Evolutionary conservation across 768 basidiomycete species (phyloP).

Genomic region (Boletus huronensis): DNA sequence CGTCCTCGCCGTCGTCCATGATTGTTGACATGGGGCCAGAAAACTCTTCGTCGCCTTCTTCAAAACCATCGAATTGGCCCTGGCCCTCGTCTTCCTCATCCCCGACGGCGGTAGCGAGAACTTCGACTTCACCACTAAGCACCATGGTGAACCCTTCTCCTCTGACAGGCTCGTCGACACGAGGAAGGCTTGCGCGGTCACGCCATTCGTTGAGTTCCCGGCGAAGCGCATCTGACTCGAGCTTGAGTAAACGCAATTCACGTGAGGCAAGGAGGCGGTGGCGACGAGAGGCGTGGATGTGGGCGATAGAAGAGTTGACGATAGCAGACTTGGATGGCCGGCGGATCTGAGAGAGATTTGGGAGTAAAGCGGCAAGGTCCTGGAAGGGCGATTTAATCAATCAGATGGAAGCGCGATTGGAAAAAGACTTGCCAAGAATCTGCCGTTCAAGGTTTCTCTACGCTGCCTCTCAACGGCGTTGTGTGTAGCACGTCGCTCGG

Average conservation of each 20-base stretch:
- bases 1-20: conserved; percentile 34
- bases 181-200: conserved; percentile 65
- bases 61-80: conserved; percentile 36
- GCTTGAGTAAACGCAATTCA: conserved; percentile 74
- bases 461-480: conserved; percentile 96
- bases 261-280: conserved; percentile 78
- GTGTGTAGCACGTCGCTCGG: conserved; percentile 93
- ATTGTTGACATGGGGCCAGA: conserved; percentile 23
- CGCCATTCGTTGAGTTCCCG: conserved; percentile 95
- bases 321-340: conserved; percentile 96
- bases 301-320: conserved; percentile 92
- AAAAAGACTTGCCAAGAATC: conserved; percentile 69
- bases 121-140: conserved; percentile 66
- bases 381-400: conserved; percentile 30
- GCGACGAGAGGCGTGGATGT: conserved; percentile 77
- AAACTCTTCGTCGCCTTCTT: conserved; percentile 42
- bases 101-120: conserved; percentile 49
- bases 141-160: conserved; percentile 72
- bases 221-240: conserved; percentile 82
- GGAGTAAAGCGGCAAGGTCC: conserved; percentile 90
- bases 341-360: conserved; percentile 86
- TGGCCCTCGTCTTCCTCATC: conserved; percentile 54
- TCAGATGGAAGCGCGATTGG: conserved; percentile 5
- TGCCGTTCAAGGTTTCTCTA: conserved; percentile 87
- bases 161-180: conserved; percentile 69